Percentiles rank a stretch among this genome's conserved stretches.
phyloP scores from a whole-genome alignment of 2,329 filamentous ascomycete genomes.

The Paraphaeosphaeria sporulosa region DNA sequence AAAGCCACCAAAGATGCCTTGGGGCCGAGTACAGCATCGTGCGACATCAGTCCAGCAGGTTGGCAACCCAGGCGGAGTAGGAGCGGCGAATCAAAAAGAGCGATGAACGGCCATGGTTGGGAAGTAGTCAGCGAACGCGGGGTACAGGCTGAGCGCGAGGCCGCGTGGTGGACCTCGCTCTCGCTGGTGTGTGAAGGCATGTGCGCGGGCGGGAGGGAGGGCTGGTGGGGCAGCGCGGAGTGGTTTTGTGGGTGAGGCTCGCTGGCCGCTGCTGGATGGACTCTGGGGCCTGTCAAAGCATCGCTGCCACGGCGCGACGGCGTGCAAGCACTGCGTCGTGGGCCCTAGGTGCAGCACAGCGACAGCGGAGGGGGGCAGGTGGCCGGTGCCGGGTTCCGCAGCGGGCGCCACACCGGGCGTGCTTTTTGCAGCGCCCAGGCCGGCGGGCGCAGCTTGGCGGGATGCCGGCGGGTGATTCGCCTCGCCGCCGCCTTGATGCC shows the following conservation, averaged over 20 bases:
- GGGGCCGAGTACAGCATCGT: background rate
- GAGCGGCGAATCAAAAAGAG: background rate
- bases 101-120: background rate
- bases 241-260: background rate
- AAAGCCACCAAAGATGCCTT: background rate
- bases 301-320: background rate
- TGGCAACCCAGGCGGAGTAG: background rate
- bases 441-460: conserved; percentile 1
- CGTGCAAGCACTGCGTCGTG: background rate
- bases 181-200: no score
- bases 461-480: background rate
- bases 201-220: background rate
- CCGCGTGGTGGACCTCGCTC: background rate
- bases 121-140: background rate
- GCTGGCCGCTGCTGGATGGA: background rate
- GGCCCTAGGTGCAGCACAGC: background rate
- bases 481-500: no score
- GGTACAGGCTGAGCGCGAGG: background rate
- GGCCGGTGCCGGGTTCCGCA: background rate
- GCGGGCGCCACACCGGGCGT: conserved; percentile 1
- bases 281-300: background rate
- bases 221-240: background rate
- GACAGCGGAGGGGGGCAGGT: no score
- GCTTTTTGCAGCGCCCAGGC: background rate
- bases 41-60: background rate